These are phyloP conservation scores for Diutina siamensis DNA, from an alignment of 1,139 yeast genomes.

Conservation along the genomic window DNA sequence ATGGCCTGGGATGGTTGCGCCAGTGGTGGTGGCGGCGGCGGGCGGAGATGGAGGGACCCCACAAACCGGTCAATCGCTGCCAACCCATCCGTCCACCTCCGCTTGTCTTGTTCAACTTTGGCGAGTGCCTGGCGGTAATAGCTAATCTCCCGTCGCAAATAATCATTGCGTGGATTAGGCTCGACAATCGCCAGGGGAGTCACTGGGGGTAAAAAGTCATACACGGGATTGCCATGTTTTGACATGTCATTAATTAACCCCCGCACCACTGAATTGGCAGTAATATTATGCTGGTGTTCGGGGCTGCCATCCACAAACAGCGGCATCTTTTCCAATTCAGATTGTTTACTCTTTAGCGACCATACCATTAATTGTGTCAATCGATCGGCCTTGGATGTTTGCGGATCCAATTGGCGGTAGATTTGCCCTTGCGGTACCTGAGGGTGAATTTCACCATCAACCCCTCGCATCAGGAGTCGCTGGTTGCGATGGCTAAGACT, in stretches of 20 bases:
- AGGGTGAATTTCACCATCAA: not conserved
- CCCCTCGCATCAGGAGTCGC: not conserved
- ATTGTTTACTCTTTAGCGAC: not conserved
- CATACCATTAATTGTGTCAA: not conserved
- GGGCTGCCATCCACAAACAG: not conserved
- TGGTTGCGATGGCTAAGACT: not conserved
- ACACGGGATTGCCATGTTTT: not conserved
- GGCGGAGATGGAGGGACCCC: no score
- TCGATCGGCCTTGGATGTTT: not conserved
- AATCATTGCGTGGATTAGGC: not conserved
- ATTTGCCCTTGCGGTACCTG: not conserved
- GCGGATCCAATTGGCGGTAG: not conserved
- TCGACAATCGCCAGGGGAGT: not conserved
- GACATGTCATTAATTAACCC: not conserved
- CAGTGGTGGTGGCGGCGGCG: not conserved
- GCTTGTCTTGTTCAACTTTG: not conserved
- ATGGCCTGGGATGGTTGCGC: not conserved
- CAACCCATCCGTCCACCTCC: not conserved
- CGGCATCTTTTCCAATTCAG: not conserved
- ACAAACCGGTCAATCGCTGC: no score
- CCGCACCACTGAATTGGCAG: not conserved
- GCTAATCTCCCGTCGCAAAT: not conserved
- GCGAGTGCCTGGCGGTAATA: not conserved
- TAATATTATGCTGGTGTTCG: not conserved
- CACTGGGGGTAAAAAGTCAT: not conserved